Conservation (phyloP, 257 asterid genomes). For the Craterostigma plantagineum region DNA sequence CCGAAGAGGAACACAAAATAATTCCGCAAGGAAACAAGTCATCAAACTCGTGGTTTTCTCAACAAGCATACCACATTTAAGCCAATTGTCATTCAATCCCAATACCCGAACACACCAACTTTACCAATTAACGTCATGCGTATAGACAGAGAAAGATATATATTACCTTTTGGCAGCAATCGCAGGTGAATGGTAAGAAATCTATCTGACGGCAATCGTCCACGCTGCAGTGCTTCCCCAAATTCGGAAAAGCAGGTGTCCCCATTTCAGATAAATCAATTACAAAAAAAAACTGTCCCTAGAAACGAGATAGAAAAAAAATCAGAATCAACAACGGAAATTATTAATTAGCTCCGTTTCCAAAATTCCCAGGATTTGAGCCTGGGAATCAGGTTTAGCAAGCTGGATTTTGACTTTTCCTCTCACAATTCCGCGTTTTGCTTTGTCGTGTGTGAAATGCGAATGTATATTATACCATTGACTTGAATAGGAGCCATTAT, state of each 20-base stretch:
- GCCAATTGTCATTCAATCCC: no score
- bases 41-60: no score
- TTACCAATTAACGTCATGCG: not conserved
- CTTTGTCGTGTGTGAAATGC: no score
- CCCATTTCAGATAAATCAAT: conserved; percentile 66
- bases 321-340: conserved; percentile 5
- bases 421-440: no score
- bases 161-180: conserved; percentile 57
- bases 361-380: conserved; percentile 17
- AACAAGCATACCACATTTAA: no score
- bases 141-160: not conserved
- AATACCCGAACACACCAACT: no score
- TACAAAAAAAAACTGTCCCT: conserved; percentile 5
- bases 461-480: no score
- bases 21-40: no score
- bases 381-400: conserved; percentile 5
- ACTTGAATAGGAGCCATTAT: no score
- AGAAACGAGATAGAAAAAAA: conserved; percentile 4
- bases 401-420: no score
- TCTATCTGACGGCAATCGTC: conserved; percentile 79
- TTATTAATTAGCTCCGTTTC: conserved; percentile 3
- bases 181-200: conserved; percentile 93
- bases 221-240: conserved; percentile 80
- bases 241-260: conserved; percentile 79
- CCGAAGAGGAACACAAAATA: no score